Evolutionary conservation across 257 asterid species (phyloP).

Genomic region (Solanum bukasovii): DNA sequence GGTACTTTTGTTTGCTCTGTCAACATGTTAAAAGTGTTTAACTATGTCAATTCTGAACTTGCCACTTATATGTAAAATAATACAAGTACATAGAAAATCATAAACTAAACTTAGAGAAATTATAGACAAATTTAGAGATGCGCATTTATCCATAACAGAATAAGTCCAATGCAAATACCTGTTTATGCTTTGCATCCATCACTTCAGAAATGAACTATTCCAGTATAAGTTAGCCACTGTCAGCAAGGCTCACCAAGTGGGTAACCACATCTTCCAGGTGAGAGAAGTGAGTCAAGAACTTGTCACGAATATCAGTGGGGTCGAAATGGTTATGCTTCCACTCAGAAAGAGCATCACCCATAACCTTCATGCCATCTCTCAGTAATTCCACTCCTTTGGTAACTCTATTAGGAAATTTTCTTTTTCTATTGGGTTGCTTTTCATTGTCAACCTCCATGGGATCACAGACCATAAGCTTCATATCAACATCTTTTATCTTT

Average conservation of each 20-base stretch:
- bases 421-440: conserved; percentile 37
- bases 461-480: conserved; percentile 18
- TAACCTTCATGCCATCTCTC: conserved; percentile 66
- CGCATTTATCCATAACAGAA: not conserved
- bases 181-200: not conserved
- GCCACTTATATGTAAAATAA: not conserved
- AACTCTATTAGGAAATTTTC: conserved; percentile 76
- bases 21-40: not conserved
- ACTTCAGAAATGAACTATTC: not conserved
- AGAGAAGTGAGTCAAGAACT: conserved; percentile 49
- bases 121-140: not conserved
- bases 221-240: conserved; percentile 13
- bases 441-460: conserved; percentile 50
- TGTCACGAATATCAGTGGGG: conserved; percentile 37
- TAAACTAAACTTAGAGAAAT: not conserved
- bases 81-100: not conserved
- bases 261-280: conserved; percentile 64
- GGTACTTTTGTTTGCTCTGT: too few relatives aligned
- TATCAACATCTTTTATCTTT: conserved; percentile 7
- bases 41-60: not conserved
- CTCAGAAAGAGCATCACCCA: conserved; percentile 61
- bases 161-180: not conserved
- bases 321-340: conserved; percentile 53
- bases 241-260: conserved; percentile 54
- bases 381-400: conserved; percentile 66